A percentile compares a stretch with the other conserved stretches of the same genome.
Conservation (phyloP, 177 flowering plant genomes). For the Telopea speciosissima region DNA sequence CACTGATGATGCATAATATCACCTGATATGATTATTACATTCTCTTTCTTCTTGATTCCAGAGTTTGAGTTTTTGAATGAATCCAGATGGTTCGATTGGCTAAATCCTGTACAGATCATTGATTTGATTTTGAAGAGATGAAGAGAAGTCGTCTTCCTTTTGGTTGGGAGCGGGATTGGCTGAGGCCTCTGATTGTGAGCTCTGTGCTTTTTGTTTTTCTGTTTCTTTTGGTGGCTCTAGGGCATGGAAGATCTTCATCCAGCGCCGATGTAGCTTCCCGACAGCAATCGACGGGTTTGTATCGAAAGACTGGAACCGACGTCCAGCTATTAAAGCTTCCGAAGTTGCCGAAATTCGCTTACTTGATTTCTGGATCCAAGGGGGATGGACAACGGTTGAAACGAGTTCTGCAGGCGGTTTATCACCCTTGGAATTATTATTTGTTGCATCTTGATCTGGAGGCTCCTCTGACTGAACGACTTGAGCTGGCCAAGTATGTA, state of each 20-base stretch:
- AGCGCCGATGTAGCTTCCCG: not conserved
- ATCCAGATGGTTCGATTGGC: not conserved
- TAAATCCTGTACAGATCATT: not conserved
- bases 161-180: conserved; percentile 11
- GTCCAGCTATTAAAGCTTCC: conserved; percentile 18
- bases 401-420: conserved; percentile 62
- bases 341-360: conserved; percentile 60
- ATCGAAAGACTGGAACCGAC: not conserved
- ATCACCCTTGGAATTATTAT: conserved; percentile 84
- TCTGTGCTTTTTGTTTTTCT: conserved; percentile 9
- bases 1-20: not conserved
- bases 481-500: conserved; percentile 60
- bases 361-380: conserved; percentile 72
- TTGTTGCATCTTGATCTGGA: conserved; percentile 78
- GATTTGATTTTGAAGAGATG: conserved; percentile 3
- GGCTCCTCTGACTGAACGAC: conserved; percentile 56
- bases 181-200: conserved; percentile 10
- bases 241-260: not conserved
- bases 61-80: not conserved
- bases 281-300: not conserved
- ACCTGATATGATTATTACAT: not conserved
- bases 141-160: conserved; percentile 5
- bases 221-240: conserved; percentile 6
- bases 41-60: not conserved
- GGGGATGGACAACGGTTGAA: conserved; percentile 50